Percentiles rank a stretch among this genome's conserved stretches.
Conservation (phyloP, 495 filamentous ascomycete genomes). For the Hypoxylon fragiforme region DNA sequence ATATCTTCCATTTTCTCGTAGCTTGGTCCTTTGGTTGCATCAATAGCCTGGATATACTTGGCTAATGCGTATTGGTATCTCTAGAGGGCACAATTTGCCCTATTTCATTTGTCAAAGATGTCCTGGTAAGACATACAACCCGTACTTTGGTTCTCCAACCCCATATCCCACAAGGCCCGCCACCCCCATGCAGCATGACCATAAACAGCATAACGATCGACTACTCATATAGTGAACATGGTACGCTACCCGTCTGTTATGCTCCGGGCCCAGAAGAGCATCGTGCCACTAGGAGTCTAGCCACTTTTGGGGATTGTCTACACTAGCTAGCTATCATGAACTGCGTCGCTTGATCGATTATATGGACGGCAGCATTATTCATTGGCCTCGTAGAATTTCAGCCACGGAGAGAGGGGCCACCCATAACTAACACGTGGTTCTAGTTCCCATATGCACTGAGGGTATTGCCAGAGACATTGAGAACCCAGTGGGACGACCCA, state of each 20-base stretch:
- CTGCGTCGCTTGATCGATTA: constrained; percentile 7
- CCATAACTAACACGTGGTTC: constrained; percentile 27
- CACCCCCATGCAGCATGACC: constrained; percentile 16
- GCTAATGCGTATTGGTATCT: constrained; percentile 42
- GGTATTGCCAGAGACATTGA: constrained; percentile 59
- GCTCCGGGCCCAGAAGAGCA: background rate
- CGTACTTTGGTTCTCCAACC: constrained; percentile 20
- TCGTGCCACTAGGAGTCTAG: constrained; percentile 14
- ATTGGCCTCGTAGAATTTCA: constrained; percentile 6
- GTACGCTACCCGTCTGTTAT: constrained; percentile 5
- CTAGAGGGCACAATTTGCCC: constrained; percentile 71
- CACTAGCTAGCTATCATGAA: constrained; percentile 3
- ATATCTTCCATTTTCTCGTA: constrained; percentile 6
- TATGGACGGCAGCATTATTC: constrained; percentile 11
- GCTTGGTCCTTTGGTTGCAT: constrained; percentile 28
- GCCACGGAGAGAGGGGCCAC: constrained; percentile 12
- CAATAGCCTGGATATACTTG: constrained; percentile 40
- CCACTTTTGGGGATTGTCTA: constrained; percentile 4
- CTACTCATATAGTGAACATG: constrained; percentile 7
- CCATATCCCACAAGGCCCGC: constrained; percentile 10
- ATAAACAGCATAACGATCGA: constrained; percentile 13
- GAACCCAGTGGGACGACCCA: constrained; percentile 61
- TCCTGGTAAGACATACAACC: constrained; percentile 57
- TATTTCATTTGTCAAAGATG: constrained; percentile 73
- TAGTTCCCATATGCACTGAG: constrained; percentile 73